Evolutionary conservation across 139 green algal genomes (phyloP), one percentile per base, ranked within the genome.

Genomic region (Axilococcus clingmanii): DNA sequence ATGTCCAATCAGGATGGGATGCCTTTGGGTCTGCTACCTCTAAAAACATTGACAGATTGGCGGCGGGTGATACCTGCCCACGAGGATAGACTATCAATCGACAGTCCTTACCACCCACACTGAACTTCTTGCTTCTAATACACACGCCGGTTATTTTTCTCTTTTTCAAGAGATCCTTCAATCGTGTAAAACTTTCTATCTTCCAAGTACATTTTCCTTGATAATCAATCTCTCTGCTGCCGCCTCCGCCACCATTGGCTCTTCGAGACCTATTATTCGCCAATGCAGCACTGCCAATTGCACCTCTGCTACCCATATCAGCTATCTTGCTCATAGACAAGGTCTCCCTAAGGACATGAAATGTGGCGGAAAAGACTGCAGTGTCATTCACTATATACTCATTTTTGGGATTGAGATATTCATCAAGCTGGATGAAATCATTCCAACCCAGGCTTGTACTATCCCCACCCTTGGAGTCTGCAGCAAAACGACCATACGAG

Each of bases 121-220:
- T n/a, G n/a, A n/a, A n/a, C n/a, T 71, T 63, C 16, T 57, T 46
- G 55, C 63, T 79, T 71, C 85, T 87, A 55, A 87, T 78, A 56
- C 77, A 84, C 29, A 87, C 71, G 17, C 69, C 71, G n/a, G 69
- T 85, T 64, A 87, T 87, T 65, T 85, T 85, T 51, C 78, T 67
- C 68, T 85, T 85, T 61, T 87, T 87, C 41, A 87, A 71, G 35
- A 87, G 55, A 33, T 87, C 78, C 68, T 87, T 87, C 23, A 87
- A 65, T 33, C 70, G 68, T 9, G 63, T 85, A 71, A 87, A 87
- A 59, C 85, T 79, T 34, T 87, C 78, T 31, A 87, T 81, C 16
- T 63, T 59, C 78, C 78, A 87, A 22, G 65, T 51, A 55, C 85
- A 85, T 19, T 71, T 73, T 16, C 69, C 78, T 51, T 72, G 53